Percentiles rank a stretch among this genome's conserved stretches.
Evolutionary conservation across 352 stramenopile genomes (phyloP).

Genomic region (Phytophthora colocasiae): DNA sequence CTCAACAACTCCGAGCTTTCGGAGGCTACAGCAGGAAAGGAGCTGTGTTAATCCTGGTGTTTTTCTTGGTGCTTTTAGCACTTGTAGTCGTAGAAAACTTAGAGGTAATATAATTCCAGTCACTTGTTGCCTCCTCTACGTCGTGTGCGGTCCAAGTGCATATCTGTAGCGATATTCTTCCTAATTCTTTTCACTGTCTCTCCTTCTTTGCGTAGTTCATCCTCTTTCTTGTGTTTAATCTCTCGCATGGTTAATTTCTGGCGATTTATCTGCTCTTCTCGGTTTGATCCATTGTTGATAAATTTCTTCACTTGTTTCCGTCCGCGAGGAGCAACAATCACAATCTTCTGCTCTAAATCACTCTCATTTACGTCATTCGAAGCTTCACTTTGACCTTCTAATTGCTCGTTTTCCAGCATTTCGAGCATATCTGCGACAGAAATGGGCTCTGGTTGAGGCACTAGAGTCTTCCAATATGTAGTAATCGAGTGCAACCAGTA

Average conservation of each 20-base stretch:
- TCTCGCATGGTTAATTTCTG: slow-evolving; percentile 53
- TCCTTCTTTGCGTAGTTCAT: slow-evolving; percentile 52
- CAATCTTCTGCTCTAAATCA: slow-evolving; percentile 6
- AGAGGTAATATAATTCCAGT: slow-evolving; percentile 10
- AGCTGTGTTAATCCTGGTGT: slow-evolving; percentile 30
- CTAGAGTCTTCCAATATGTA: slow-evolving; percentile 45
- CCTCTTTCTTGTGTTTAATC: slow-evolving; percentile 55
- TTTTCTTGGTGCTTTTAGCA: slow-evolving; percentile 43
- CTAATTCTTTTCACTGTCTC: slow-evolving; percentile 40
- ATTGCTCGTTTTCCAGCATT: slow-evolving; percentile 6
- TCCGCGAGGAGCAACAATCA: slow-evolving; percentile 26
- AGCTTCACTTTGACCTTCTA: not conserved
- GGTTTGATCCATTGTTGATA: slow-evolving; percentile 10
- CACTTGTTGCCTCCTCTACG: slow-evolving; percentile 23
- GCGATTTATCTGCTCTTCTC: slow-evolving; percentile 43
- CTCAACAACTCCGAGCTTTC: slow-evolving; percentile 50
- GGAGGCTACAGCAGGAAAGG: slow-evolving; percentile 40
- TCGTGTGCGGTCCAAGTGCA: slow-evolving; percentile 49
- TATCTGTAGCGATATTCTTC: slow-evolving; percentile 42
- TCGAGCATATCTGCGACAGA: not conserved
- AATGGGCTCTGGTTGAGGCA: slow-evolving; percentile 19
- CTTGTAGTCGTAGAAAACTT: slow-evolving; percentile 47
- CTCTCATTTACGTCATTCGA: slow-evolving; percentile 8
- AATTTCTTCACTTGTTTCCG: slow-evolving; percentile 14
- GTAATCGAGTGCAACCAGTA: slow-evolving; percentile 38